Base-by-base conservation (phyloP, 2,329 filamentous ascomycete species). In the Aureobasidium sp. region DNA sequence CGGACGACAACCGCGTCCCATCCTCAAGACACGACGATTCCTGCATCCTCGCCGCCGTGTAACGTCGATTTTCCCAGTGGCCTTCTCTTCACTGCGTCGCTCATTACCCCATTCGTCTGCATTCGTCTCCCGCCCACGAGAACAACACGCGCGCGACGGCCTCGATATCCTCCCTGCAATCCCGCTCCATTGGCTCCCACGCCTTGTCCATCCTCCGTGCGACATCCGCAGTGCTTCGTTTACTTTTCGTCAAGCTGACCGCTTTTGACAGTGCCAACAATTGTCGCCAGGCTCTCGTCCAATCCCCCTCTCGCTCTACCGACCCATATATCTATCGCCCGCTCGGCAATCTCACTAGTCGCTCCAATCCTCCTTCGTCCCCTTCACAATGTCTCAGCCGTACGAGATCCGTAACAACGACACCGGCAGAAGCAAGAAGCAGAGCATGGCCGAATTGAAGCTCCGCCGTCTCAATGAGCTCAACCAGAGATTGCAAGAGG, bases 371-470 rank as follows among this genome's bases (percentile, higher is more conserved):
- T 34, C 47, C 10, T 32, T 15, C 48, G 29, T 29, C 63, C 7
- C 55, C 41, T 44, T 63, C 67, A 77, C 69, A 67, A 86, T 85
- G 82, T 80, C 83, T 69, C 73, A 82, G 66, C 80, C 84, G 63
- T 88, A 87, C 76, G 85, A 87, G 74, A 80, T 86, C 69, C 83
- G 85, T 74, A 81, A 81, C 64, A 85, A 83, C 67, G 83, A 84
- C 68, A 84, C 86, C 72, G 79, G 82, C 68, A 86, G 84, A 83
- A 96, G 92, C 81, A 97, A 95, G 81, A 97, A 97, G 83, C 94
- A 97, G 80, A 96, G 91, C 75, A 97, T 99, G 90, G 93, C 93
- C 69, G 94, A 99, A 76, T 85, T 99, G 67, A 99, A 99, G 83
- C 86, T 97, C 71, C 88, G 94, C 72, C 89, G 94, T 67, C 83